Conservation (phyloP, 2,329 filamentous ascomycete genomes). For the Colletotrichum phormii region DNA sequence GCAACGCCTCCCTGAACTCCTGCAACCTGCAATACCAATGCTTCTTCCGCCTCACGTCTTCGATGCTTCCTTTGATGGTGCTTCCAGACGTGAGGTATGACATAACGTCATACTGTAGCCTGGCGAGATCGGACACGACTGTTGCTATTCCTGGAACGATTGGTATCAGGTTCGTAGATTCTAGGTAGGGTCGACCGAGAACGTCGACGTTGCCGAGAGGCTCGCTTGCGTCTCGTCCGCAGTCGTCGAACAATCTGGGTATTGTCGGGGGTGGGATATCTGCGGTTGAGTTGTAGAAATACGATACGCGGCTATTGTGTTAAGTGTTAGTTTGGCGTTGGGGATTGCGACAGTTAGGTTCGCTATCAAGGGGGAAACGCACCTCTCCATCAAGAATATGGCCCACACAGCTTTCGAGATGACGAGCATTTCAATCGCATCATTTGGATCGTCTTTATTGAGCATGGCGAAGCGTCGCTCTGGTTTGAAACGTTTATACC, state of each 20-base stretch:
- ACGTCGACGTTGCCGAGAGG: slow-evolving; percentile 26
- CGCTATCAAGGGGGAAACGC: neutral
- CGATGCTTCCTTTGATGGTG: slow-evolving; percentile 17
- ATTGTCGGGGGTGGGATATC: slow-evolving; percentile 27
- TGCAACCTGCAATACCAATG: slow-evolving; percentile 11
- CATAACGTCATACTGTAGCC: slow-evolving; percentile 29
- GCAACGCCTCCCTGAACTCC: slow-evolving; percentile 14
- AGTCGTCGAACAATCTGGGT: slow-evolving; percentile 24
- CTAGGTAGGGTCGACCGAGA: slow-evolving; percentile 7
- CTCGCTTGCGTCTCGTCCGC: slow-evolving; percentile 13
- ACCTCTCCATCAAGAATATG: slow-evolving; percentile 33
- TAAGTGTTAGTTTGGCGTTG: no score
- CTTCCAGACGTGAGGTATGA: slow-evolving; percentile 24
- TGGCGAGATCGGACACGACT: slow-evolving; percentile 6
- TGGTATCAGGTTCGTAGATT: neutral
- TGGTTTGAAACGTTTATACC: slow-evolving; percentile 29
- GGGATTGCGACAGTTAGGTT: neutral
- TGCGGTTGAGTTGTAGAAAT: slow-evolving; percentile 20
- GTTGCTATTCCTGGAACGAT: slow-evolving; percentile 22
- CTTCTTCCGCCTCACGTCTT: slow-evolving; percentile 14
- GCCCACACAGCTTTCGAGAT: slow-evolving; percentile 29
- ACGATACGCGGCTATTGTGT: slow-evolving; percentile 19
- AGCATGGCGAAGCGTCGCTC: slow-evolving; percentile 19
- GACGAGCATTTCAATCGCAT: slow-evolving; percentile 6
- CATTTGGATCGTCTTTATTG: neutral